Percentiles rank a stretch among this genome's conserved stretches.
phyloP scores from a whole-genome alignment of 129 eudicot genomes.

The Helianthus tuberosus region DNA sequence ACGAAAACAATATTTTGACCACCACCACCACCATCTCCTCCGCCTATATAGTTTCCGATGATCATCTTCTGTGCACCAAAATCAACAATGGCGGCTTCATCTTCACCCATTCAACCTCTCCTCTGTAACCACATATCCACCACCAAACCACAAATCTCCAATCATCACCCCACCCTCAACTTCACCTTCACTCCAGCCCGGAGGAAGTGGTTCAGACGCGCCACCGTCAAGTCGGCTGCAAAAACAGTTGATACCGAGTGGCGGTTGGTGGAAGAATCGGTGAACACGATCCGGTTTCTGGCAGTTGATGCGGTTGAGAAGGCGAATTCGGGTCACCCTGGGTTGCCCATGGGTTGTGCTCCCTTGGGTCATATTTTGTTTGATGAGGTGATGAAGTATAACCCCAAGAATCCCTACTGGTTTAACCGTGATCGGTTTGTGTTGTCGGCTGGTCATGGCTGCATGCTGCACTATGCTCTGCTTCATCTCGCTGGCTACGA shows the following conservation, averaged over 20 bases:
- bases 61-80: not conserved
- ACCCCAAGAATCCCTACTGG: constrained; percentile 64
- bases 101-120: constrained; percentile 33
- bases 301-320: constrained; percentile 66
- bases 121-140: constrained; percentile 7
- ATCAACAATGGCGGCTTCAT: constrained; percentile 28
- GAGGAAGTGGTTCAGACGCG: not conserved
- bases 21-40: constrained; percentile 2
- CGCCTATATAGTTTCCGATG: not conserved
- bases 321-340: constrained; percentile 67
- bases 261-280: constrained; percentile 42
- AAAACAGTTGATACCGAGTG: constrained; percentile 7
- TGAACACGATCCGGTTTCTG: constrained; percentile 57
- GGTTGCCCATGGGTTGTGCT: constrained; percentile 70
- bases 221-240: constrained; percentile 17
- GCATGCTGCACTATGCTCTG: constrained; percentile 65
- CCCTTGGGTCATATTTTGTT: constrained; percentile 62
- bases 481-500: constrained; percentile 66
- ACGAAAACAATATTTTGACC: constrained; percentile 6
- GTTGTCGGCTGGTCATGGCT: constrained; percentile 65
- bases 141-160: constrained; percentile 5
- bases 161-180: constrained; percentile 15
- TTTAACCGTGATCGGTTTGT: constrained; percentile 62
- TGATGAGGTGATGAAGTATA: constrained; percentile 58
- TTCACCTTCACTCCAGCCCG: constrained; percentile 8